phyloP scores from a whole-genome alignment of 2,329 filamentous ascomycete genomes.

The Didymella lethalis region DNA sequence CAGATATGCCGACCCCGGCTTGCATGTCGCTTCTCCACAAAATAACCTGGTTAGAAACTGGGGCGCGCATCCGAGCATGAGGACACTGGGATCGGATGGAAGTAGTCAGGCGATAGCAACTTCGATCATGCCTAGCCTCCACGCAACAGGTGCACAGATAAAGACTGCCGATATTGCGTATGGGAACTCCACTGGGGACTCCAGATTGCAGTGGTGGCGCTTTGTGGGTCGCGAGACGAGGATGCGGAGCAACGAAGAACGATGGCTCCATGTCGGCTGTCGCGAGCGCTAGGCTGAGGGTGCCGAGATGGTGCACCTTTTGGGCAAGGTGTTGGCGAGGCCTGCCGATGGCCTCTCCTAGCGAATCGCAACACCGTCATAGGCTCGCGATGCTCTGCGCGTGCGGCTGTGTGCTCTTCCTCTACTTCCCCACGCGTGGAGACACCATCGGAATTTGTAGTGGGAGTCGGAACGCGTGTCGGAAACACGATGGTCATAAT shows the following conservation, averaged over 20 bases:
- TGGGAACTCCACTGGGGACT: conserved; percentile 32
- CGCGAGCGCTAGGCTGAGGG: conserved; percentile 20
- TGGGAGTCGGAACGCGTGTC: conserved; percentile 32
- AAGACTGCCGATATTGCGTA: conserved; percentile 5
- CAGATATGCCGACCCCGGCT: conserved; percentile 20
- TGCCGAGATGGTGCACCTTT: conserved; percentile 2
- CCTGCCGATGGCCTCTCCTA: conserved; percentile 9
- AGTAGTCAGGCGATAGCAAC: conserved; percentile 19
- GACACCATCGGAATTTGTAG: conserved; percentile 27
- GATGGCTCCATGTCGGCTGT: conserved; percentile 20
- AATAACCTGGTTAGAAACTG: conserved; percentile 22
- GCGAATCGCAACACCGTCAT: conserved; percentile 22
- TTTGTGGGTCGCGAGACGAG: conserved; percentile 25
- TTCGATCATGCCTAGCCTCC: conserved; percentile 13
- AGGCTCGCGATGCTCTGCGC: conserved; percentile 11
- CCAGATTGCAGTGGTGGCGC: conserved; percentile 22
- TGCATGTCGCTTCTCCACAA: conserved; percentile 32
- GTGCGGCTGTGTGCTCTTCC: conserved; percentile 8
- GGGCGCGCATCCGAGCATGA: conserved; percentile 28
- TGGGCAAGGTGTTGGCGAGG: conserved; percentile 16
- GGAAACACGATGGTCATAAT: conserved; percentile 28
- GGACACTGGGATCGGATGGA: conserved; percentile 15
- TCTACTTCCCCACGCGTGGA: conserved; percentile 19
- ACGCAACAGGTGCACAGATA: conserved; percentile 13
- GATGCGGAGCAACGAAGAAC: conserved; percentile 15